Evolutionary conservation across 2,329 filamentous ascomycete species (phyloP), one percentile per base, ranked within the genome.

Genomic region (Colletotrichum lini): DNA sequence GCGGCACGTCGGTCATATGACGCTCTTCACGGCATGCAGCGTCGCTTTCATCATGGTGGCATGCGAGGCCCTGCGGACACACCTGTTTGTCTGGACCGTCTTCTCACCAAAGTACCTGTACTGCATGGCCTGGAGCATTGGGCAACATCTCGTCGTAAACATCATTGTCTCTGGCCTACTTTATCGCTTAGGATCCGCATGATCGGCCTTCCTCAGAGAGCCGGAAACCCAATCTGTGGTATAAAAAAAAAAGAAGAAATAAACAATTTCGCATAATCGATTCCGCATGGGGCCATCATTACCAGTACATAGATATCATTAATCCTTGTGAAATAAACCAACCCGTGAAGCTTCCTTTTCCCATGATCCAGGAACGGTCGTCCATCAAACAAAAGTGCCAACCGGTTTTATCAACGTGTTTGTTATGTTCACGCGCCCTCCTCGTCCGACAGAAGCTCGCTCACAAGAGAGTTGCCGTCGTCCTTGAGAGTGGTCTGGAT

Each of bases 41-140:
- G 82, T 94, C 64, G 82, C 90, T 3, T 92, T 90, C 57, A 92
- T 98, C 30, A 98, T 98, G 96, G 90, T 88, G 16, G 95, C 96
- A 18, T 99, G 96, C 80, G 95, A 93, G 58, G 86, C 89, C 9
- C 81, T 99, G 78, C 86, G 96, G 75, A 94, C 94, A 40, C 96
- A 99, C 85, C 81, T 99, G 69, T 99, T 99, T 79, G 95, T 99
- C 73, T 99, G 96, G 96, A 98, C 96, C 0, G 96, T 99, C 13
- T 99, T 99, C 81, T 97, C 94, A 74, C 96, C 96, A 0, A 99
- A 98, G 81, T 98, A 95, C 80, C 83, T 99, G 75, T 99, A 97
- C 80, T 93, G 91, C 74, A 92, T 96, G 86, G 94, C 93, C 16
- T 99, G 96, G 97, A 91, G 89, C 73, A 78, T 96, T 56, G 93